These are phyloP conservation scores for Collybiopsis confluens DNA, from an alignment of 768 basidiomycete genomes.

Conservation along the genomic window DNA sequence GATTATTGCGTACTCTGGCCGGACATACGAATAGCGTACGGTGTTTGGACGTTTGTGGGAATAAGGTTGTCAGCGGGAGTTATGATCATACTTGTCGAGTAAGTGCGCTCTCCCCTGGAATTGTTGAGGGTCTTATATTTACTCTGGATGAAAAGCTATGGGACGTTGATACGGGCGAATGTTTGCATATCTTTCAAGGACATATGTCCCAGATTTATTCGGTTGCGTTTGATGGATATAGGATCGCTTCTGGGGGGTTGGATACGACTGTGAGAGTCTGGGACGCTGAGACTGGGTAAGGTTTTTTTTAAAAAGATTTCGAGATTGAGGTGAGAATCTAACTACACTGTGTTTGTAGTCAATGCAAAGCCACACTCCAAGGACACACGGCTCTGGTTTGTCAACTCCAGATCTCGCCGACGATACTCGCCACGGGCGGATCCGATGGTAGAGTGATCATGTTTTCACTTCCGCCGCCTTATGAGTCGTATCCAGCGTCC, in stretches of 20 bases:
- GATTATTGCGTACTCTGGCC: slow-evolving; percentile 54
- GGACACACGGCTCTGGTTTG: slow-evolving; percentile 93
- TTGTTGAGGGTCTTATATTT: slow-evolving; percentile 6
- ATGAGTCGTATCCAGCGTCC: not conserved
- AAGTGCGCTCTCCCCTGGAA: slow-evolving; percentile 18
- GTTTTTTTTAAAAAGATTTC: not conserved
- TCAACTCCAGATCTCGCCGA: slow-evolving; percentile 75
- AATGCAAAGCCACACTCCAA: slow-evolving; percentile 80
- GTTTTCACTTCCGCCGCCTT: slow-evolving; percentile 43
- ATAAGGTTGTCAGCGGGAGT: slow-evolving; percentile 83
- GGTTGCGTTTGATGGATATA: slow-evolving; percentile 83
- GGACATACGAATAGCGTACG: slow-evolving; percentile 84
- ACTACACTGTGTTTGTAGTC: slow-evolving; percentile 32
- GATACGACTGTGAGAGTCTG: slow-evolving; percentile 94
- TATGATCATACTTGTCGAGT: slow-evolving; percentile 90
- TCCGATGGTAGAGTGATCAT: slow-evolving; percentile 85
- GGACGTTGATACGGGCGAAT: slow-evolving; percentile 87
- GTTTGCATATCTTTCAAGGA: slow-evolving; percentile 74
- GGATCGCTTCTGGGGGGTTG: slow-evolving; percentile 81
- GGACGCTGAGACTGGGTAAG: slow-evolving; percentile 82
- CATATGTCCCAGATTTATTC: slow-evolving; percentile 89
- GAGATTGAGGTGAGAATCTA: not conserved
- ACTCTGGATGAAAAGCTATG: slow-evolving; percentile 47
- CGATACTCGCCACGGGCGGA: slow-evolving; percentile 73
- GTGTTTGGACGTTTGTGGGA: slow-evolving; percentile 85